A percentile compares a stretch with the other conserved stretches of the same genome.
Evolutionary conservation across 139 green algal species (phyloP).

Genomic region (Chara braunii): DNA sequence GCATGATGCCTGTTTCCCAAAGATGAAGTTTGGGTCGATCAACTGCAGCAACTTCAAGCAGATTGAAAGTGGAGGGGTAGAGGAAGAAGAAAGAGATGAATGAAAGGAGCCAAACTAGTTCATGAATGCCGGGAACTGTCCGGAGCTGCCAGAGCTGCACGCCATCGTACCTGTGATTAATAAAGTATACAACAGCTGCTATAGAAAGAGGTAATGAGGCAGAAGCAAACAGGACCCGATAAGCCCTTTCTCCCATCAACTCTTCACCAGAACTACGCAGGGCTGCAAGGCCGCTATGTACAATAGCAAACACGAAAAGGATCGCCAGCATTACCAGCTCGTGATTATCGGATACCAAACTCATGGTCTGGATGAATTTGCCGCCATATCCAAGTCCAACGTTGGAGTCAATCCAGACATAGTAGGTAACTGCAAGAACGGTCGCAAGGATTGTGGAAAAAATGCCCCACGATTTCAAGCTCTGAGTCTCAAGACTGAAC

Average conservation of each 20-base stretch:
- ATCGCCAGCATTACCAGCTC: slow-evolving; percentile 68
- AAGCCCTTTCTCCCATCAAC: slow-evolving; percentile 77
- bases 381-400: slow-evolving; percentile 4
- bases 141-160: slow-evolving; percentile 67
- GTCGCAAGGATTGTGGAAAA: slow-evolving; percentile 68
- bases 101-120: slow-evolving; percentile 72
- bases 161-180: slow-evolving; percentile 76
- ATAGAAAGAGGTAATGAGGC: slow-evolving; percentile 77
- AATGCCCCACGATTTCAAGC: slow-evolving; percentile 58
- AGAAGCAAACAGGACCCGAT: slow-evolving; percentile 83
- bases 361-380: slow-evolving; percentile 73
- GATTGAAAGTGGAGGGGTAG: slow-evolving; percentile 99
- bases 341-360: slow-evolving; percentile 58
- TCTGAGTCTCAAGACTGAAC: slow-evolving; percentile 72
- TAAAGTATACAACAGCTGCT: slow-evolving; percentile 89
- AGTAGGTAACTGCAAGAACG: slow-evolving; percentile 72
- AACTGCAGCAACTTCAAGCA: slow-evolving; percentile 91
- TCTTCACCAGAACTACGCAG: slow-evolving; percentile 69
- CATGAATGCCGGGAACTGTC: slow-evolving; percentile 68
- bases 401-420: slow-evolving; percentile 44
- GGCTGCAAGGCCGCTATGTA: slow-evolving; percentile 80
- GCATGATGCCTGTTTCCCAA: slow-evolving; percentile 94
- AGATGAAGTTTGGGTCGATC: slow-evolving; percentile 93
- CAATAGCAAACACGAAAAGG: slow-evolving; percentile 74
- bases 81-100: slow-evolving; percentile 98